Base-by-base conservation (phyloP, 805 yeast species). In the Candida orba region DNA sequence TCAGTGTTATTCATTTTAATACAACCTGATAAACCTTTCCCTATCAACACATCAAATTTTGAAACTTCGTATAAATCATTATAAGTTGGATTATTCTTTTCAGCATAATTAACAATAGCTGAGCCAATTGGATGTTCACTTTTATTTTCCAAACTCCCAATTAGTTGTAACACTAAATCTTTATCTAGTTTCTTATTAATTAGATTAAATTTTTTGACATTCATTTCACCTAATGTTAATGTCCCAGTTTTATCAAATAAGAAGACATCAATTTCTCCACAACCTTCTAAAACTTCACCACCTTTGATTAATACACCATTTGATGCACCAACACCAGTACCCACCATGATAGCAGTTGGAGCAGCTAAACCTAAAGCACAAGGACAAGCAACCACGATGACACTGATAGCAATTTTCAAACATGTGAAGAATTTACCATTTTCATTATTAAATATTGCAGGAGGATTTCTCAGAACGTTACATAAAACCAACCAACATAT, bases 261-360 rank as follows among this genome's bases (percentile, higher is more conserved):
- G 24, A 88, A 77, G 12, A 77, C 72, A 49, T 79, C 74, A 34
- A 87, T 69, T 17, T 72, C 65, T 54, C 77, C 76, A 8, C 93
- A 81, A 44, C 67, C 72, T 58, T 93, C 98, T 48, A 93, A 72
- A 14, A 85, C 77, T 41, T 84, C 95, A 20, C 97, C 99, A 39
- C 97, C 96, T 63, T 91, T 93, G 55, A 93, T 84, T 42, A 93
- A 68, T 6, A 93, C 84, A 17, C 99, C 98, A 61, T 87, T 72
- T 13, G 76, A 63, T 0, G 99, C 98, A 34, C 96, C 98, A 20
- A 88, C 83, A 34, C 99, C 99, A 2, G 98, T 91, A 8, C 97
- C 99, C 2, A 93, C 99, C 97, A 95, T 93, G 10, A 93, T 87
- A 0, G 98, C 98, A 2, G 99, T 95, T 2, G 99, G 99, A 0